Evolutionary conservation across 2,329 filamentous ascomycete species (phyloP), one percentile per base, ranked within the genome.

Genomic region (Fusarium sarcochroum): DNA sequence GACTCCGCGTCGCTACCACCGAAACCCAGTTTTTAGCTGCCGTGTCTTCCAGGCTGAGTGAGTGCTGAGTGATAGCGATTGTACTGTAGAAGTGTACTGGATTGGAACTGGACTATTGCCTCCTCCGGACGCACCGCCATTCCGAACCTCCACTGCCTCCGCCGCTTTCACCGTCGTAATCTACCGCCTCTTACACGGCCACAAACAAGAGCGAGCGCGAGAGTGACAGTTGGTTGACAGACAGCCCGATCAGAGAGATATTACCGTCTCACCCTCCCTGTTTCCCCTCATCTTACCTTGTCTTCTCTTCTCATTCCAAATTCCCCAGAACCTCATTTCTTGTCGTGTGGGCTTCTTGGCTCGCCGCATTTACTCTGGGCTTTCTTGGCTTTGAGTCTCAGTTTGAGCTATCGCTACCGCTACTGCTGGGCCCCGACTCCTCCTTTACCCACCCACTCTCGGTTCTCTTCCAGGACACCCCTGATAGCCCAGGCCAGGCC

Each of bases 141-240:
- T 69, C 52, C 58, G 41, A 62, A 56, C 50, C 35, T 56, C 62
- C 69, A 71, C 70, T 66, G 69, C 72, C 61, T 72, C 64, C 72
- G 72, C 72, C 72, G 72, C 72, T 64, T 63, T 66, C 69, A 65
- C 69, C 63, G 72, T 74, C 72, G 72, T 74, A 73, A 74, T 72
- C 72, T 69, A 64, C 71, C 71, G 69, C 71, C 68, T 73, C 69
- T 61, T 68, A 60, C 59, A 70, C 63, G 64, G 54, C 56, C 66
- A 63, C 65, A 68, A 53, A 45, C 21, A 21, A 35, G 34, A 35
- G 20, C 8, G 34, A 20, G 41, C 20, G 17, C n/a, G n/a, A 44
- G 41, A 17, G 41, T 30, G 27, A 13, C 27, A 30, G 27, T 30
- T 30, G 27, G 27, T 30, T 30, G 27, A 30, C 27, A 30, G 27